Evolutionary conservation across 139 green algal genomes (phyloP).

Genomic region (Chlorella sp.): DNA sequence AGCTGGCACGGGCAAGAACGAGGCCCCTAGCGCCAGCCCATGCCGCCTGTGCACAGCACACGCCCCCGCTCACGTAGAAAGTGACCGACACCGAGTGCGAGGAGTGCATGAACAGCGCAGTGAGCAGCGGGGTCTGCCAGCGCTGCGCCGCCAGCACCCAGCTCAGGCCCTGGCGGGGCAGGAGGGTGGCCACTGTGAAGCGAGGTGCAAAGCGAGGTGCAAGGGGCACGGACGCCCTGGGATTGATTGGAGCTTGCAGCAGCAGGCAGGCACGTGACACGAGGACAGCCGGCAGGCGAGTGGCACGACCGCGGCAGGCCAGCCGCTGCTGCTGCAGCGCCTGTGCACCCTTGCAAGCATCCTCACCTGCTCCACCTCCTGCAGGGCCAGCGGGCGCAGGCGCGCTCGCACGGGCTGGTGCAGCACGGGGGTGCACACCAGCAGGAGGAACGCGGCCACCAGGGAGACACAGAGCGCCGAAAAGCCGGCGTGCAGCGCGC

Average conservation of each 20-base stretch:
- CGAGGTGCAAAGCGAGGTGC: too few relatives aligned
- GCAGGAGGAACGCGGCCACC: constrained; percentile 39
- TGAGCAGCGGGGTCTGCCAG: constrained; percentile 40
- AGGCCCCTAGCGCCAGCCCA: too few relatives aligned
- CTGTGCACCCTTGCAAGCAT: too few relatives aligned
- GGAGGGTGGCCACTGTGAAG: too few relatives aligned
- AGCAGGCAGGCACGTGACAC: constrained; percentile 38
- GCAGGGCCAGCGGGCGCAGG: constrained; percentile 43
- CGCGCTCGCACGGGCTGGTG: constrained; percentile 40
- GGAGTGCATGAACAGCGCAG: constrained; percentile 42
- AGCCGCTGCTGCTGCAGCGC: too few relatives aligned
- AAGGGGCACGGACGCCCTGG: too few relatives aligned
- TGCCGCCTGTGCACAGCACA: too few relatives aligned
- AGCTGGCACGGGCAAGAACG: too few relatives aligned
- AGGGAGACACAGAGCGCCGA: constrained; percentile 39
- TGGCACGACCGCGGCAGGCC: too few relatives aligned
- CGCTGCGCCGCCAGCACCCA: constrained; percentile 32
- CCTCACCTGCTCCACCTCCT: constrained; percentile 42
- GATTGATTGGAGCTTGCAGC: too few relatives aligned
- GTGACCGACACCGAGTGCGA: constrained; percentile 44
- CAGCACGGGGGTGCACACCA: constrained; percentile 52
- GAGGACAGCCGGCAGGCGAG: too few relatives aligned
- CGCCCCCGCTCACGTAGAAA: constrained; percentile 64
- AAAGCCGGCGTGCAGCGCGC: background rate
- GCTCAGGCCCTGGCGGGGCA: constrained; percentile 44